phyloP scores from a whole-genome alignment of 768 basidiomycete species.

The Tulasnella sp. region DNA sequence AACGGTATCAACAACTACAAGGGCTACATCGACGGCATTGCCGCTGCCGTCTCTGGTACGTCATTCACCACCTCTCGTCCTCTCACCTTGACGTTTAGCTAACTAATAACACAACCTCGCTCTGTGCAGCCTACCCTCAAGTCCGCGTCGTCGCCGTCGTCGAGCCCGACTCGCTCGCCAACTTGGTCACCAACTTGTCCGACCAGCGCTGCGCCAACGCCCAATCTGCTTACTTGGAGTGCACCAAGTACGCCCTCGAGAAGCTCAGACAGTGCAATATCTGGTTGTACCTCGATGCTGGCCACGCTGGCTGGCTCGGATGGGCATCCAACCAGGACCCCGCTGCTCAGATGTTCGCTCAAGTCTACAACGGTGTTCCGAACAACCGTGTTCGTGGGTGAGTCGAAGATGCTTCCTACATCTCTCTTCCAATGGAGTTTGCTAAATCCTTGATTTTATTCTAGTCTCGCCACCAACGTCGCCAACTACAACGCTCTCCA shows the following conservation, averaged over 20 bases:
- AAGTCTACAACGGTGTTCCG: conserved; percentile 45
- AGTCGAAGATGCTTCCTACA: not conserved
- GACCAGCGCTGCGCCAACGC: conserved; percentile 50
- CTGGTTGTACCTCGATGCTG: conserved; percentile 56
- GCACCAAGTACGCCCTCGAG: conserved; percentile 36
- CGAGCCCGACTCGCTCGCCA: conserved; percentile 61
- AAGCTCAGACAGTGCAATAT: conserved; percentile 49
- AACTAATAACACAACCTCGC: not conserved
- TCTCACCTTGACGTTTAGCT: not conserved
- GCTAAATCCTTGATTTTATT: not conserved
- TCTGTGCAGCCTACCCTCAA: conserved; percentile 41
- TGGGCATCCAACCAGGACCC: conserved; percentile 54
- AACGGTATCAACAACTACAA: conserved; percentile 33
- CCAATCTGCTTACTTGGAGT: conserved; percentile 38
- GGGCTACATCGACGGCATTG: conserved; percentile 55
- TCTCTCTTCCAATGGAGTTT: too few species aligned
- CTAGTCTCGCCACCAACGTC: conserved; percentile 47
- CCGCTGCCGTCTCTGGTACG: conserved; percentile 47
- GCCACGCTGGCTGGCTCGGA: conserved; percentile 51
- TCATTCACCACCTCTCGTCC: not conserved
- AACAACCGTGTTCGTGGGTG: conserved; percentile 48
- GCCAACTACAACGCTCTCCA: conserved; percentile 36
- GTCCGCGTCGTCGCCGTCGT: conserved; percentile 58
- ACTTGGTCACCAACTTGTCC: conserved; percentile 59
- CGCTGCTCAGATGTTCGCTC: conserved; percentile 48